Evolutionary conservation across 2,329 filamentous ascomycete genomes (phyloP), one percentile per base, ranked within the genome.

Genomic region (Cryoendolithus antarcticus): DNA sequence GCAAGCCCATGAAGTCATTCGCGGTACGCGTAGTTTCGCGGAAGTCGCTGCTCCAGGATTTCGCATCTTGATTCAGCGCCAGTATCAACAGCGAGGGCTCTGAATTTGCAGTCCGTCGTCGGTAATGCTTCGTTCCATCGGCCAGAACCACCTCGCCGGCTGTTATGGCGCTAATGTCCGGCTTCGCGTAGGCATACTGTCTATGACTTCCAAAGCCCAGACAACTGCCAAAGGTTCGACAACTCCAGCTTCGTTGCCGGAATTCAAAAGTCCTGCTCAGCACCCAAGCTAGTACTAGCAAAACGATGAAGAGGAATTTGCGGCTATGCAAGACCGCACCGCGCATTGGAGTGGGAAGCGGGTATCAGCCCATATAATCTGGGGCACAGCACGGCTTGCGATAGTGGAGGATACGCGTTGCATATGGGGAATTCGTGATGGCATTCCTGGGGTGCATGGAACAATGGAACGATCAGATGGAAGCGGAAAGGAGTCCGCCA

Each of bases 21-120:
- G 32, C 30, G 3, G 36, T 37, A 13, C 46, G 40, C 30, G 33
- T 34, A 12, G 35, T 37, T 8, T 45, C 46, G 3, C 46, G 32
- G 27, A 48, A 48, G 29, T 48, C 46, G 30, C 44, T 43, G 34
- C 42, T 47, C 46, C 46, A 48, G 4, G 46, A 48, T 9, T 19
- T 29, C 6, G 9, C 40, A 12, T 47, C 42, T 30, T 39, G 34
- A 7, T 30, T 41, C 30, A 47, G 32, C 21, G 44, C 44, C 9
- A 47, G 34, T n/a, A 48, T 19, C 2, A 48, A 35, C 3, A 45
- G 6, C 24, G 44, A 32, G 21, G 42, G 35, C 9, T 42, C 24
- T 9, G 37, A 32, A 8, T 39, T 31, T 12, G 28, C 21, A 3
- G 37, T 11, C 5, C 28, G 10, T 12, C 38, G 40, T 6, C 19